These are phyloP conservation scores for Monilinia aucupariae DNA, from an alignment of 2,329 filamentous ascomycete species.

Conservation along the genomic window DNA sequence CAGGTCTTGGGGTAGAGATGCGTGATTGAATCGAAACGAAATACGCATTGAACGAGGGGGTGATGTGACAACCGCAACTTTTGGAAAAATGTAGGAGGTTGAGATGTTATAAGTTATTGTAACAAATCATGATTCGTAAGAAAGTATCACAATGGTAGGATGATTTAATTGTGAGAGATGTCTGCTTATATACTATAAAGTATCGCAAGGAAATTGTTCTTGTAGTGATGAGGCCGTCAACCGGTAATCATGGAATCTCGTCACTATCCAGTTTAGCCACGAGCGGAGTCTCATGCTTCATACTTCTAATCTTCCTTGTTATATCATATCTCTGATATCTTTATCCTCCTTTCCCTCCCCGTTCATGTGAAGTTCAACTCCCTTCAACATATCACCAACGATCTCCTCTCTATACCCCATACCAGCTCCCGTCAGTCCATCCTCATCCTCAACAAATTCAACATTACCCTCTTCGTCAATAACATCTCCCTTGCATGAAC, in stretches of 20 bases:
- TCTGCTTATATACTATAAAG: not conserved
- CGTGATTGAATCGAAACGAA: not conserved
- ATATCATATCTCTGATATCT: not conserved
- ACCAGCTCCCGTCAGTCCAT: not conserved
- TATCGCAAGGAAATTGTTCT: not conserved
- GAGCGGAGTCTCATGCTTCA: not conserved
- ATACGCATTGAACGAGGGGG: not conserved
- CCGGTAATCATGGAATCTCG: not conserved
- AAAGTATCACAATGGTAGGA: not conserved
- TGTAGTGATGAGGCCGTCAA: not conserved
- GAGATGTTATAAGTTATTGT: not conserved
- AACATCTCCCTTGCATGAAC: slow-evolving; percentile 48
- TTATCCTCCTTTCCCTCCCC: not conserved
- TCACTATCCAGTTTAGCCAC: not conserved
- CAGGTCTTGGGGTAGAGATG: not conserved
- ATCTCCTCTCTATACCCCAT: slow-evolving; percentile 5
- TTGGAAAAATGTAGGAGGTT: not conserved
- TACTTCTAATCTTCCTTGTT: not conserved
- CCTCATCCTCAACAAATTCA: slow-evolving; percentile 11
- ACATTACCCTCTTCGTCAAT: slow-evolving; percentile 7
- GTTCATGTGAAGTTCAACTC: not conserved
- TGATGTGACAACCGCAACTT: not conserved
- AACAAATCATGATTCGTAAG: not conserved
- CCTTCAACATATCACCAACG: not conserved
- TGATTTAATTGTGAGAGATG: not conserved